These are phyloP conservation scores for Aspergillus sp. DNA, from an alignment of 2,329 filamentous ascomycete genomes.

Conservation along the genomic window DNA sequence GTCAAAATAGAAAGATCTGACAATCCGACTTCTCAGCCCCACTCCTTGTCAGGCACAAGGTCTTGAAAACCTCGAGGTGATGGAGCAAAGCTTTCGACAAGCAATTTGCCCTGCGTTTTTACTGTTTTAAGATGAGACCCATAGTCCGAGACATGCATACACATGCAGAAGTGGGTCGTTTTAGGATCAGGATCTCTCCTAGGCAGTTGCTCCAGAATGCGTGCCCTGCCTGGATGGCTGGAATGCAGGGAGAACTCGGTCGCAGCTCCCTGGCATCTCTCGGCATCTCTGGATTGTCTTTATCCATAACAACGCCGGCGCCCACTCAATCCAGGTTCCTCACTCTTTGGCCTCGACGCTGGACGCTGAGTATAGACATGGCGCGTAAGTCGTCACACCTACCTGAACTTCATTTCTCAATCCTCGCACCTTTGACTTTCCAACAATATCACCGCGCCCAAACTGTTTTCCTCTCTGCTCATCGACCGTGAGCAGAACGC, in stretches of 20 bases:
- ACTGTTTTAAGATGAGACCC: background rate
- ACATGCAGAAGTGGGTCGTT: conserved; percentile 6
- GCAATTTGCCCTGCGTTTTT: background rate
- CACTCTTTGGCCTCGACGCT: background rate
- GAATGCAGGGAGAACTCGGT: conserved; percentile 7
- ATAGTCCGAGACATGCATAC: background rate
- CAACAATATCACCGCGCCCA: background rate
- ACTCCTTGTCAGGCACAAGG: background rate
- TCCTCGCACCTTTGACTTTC: background rate
- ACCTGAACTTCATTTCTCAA: background rate
- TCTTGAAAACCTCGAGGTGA: background rate
- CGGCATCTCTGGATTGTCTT: background rate
- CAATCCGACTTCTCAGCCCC: background rate
- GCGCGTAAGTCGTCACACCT: background rate
- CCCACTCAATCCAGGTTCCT: background rate
- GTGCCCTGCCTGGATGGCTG: background rate
- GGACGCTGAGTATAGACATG: conserved; percentile 7
- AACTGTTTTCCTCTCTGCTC: background rate
- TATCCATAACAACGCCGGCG: background rate
- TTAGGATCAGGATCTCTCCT: background rate
- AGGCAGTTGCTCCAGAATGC: background rate
- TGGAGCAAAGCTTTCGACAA: background rate
- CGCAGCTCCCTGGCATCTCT: background rate
- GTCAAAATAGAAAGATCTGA: background rate
- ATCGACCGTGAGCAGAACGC: background rate